phyloP scores from a whole-genome alignment of 139 green algal species.

The Micromonas pusilla region DNA sequence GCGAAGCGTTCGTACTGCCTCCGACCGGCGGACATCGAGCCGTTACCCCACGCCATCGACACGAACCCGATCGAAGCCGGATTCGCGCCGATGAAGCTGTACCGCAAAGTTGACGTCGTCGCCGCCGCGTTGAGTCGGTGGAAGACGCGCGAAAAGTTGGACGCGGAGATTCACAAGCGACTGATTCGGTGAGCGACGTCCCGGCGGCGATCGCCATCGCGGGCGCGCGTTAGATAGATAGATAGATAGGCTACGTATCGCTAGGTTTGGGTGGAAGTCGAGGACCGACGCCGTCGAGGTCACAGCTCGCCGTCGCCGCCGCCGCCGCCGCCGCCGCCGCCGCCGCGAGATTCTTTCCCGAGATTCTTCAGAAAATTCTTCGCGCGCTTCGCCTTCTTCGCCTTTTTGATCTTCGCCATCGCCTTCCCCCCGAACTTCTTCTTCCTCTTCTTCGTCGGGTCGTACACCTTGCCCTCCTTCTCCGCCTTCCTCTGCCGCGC shows the following conservation, averaged over 20 bases:
- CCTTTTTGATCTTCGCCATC: background rate
- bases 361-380: no score
- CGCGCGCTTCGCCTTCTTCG: background rate
- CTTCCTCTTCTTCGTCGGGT: background rate
- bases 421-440: background rate
- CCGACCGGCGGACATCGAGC: background rate
- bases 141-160: background rate
- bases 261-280: no score
- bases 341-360: no score
- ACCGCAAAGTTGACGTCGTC: background rate
- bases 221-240: no score
- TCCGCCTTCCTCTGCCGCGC: background rate
- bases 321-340: no score
- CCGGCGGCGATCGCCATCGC: no score
- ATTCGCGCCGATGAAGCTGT: background rate
- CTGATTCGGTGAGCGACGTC: background rate
- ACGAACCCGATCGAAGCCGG: background rate
- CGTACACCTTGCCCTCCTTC: background rate
- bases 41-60: background rate
- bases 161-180: background rate
- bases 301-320: no score
- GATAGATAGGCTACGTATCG: no score
- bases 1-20: background rate
- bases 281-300: no score
- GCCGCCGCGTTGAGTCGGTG: background rate